These are phyloP conservation scores for Cordyceps tenuipes DNA, from an alignment of 2,329 filamentous ascomycete species.

Conservation along the genomic window DNA sequence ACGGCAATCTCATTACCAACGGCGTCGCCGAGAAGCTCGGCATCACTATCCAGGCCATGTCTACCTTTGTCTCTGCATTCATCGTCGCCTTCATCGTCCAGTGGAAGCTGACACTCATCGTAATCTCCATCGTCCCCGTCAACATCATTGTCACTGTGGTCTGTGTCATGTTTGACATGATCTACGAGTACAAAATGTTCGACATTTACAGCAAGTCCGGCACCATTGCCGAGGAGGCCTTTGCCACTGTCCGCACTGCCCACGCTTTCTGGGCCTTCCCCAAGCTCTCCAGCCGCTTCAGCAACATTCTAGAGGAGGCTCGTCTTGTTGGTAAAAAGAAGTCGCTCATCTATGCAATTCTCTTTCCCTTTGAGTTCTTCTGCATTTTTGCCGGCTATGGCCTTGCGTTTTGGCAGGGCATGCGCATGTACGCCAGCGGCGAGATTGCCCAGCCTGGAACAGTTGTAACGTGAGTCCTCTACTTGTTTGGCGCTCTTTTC, in stretches of 20 bases:
- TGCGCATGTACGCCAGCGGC: slow-evolving; percentile 35
- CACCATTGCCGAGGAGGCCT: slow-evolving; percentile 39
- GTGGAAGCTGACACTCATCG: slow-evolving; percentile 36
- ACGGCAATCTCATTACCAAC: slow-evolving; percentile 36
- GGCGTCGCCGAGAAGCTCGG: slow-evolving; percentile 39
- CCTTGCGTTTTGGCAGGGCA: slow-evolving; percentile 44
- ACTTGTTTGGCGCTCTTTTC: not conserved
- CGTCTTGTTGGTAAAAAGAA: slow-evolving; percentile 33
- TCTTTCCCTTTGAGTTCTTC: slow-evolving; percentile 39
- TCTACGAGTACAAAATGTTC: slow-evolving; percentile 36
- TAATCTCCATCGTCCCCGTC: slow-evolving; percentile 36
- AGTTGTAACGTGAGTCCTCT: slow-evolving; percentile 34
- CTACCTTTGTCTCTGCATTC: slow-evolving; percentile 32
- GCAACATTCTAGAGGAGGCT: slow-evolving; percentile 33
- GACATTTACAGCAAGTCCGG: slow-evolving; percentile 34
- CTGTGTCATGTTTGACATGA: slow-evolving; percentile 31
- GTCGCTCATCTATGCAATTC: slow-evolving; percentile 31
- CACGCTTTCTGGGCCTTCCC: slow-evolving; percentile 43
- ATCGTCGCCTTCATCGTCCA: slow-evolving; percentile 32
- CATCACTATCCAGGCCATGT: slow-evolving; percentile 30
- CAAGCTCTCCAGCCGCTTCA: slow-evolving; percentile 34
- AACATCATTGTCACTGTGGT: slow-evolving; percentile 32
- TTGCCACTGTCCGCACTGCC: slow-evolving; percentile 40
- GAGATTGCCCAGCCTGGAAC: slow-evolving; percentile 37
- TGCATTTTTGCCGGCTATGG: slow-evolving; percentile 39